Evolutionary conservation across 176 grass and related monocot species (phyloP), one percentile per base, ranked within the genome.

Genomic region (Elymus sibiricus): DNA sequence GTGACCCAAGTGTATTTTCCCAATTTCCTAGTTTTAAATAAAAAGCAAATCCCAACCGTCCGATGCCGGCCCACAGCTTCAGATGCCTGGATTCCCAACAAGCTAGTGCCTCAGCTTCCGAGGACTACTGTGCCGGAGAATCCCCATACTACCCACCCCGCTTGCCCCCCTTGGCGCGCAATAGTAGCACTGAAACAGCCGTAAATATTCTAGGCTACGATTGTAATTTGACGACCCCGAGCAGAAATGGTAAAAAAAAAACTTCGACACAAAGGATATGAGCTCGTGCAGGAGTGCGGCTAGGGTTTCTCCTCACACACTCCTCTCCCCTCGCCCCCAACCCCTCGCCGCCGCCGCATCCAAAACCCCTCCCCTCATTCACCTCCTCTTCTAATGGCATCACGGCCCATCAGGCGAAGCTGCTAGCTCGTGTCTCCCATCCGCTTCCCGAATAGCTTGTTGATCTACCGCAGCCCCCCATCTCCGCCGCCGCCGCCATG

Each of bases 271-370:
- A 70, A 21, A 86, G 68, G 82, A 89, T 89, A 71, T 83, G 84
- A 75, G 80, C 83, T 93, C 66, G 84, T 35, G 31, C 63, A 74
- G 74, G 63, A 85, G 66, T 82, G 66, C 85, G 79, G 95, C 95
- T 97, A 97, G 95, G 95, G 91, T 96, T 97, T 97, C 79, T 79
- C 60, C 49, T 49, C 67, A 68, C 51, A 49, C 4, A 34, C 49
- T 17, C 28, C 19, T 53, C 22, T 72, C 83, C 31, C 62, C 65
- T 40, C 77, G 8, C 72, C 80, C 11, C 74, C 82, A 82, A 38
- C 81, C 63, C 60, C 73, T 79, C 43, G 17, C 80, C 84, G 84
- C 75, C 77, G 81, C 87, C 70, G 31, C 80, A 61, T 8, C 80
- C 86, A 34, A 64, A 94, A 92, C 83, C 89, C 89, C 82, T 69